phyloP scores from a whole-genome alignment of 148 eudicot species.

The Silene conica region DNA sequence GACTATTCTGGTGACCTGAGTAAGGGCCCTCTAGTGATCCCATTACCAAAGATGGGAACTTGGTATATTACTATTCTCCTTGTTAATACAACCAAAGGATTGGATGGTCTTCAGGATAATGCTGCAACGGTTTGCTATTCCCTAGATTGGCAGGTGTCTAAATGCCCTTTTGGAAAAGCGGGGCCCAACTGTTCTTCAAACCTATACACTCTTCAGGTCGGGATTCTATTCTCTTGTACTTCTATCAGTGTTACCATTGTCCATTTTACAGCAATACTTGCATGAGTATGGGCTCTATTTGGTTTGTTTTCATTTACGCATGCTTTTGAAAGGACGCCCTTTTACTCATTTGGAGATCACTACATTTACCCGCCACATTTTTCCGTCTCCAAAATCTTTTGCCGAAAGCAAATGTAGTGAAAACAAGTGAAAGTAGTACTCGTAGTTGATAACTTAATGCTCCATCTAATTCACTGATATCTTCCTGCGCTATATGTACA shows the following conservation, averaged over 20 bases:
- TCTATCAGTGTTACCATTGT: conserved; percentile 3
- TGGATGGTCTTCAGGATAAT: conserved; percentile 17
- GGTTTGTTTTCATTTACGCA: background rate
- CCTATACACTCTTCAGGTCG: conserved; percentile 72
- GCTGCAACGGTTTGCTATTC: conserved; percentile 54
- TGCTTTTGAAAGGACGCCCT: too few relatives aligned
- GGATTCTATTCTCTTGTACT: conserved; percentile 9
- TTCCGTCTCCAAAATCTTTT: too few relatives aligned
- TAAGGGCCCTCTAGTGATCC: conserved; percentile 52
- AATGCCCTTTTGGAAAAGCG: conserved; percentile 65
- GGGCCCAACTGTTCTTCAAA: conserved; percentile 73
- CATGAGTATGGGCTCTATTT: background rate
- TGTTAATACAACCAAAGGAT: conserved; percentile 31
- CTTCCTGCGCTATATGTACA: too few relatives aligned
- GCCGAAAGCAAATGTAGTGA: too few relatives aligned
- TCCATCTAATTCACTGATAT: too few relatives aligned
- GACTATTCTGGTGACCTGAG: conserved; percentile 68
- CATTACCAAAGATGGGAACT: conserved; percentile 63
- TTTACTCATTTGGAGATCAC: too few relatives aligned
- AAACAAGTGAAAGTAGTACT: too few relatives aligned
- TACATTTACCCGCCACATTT: too few relatives aligned
- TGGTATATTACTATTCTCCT: conserved; percentile 68
- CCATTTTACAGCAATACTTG: background rate
- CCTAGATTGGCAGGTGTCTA: conserved; percentile 53
- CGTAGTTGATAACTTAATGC: too few relatives aligned